Evolutionary conservation across 495 filamentous ascomycete species (phyloP), one percentile per base, ranked within the genome.

Genomic region (Talaromyces adpressus): DNA sequence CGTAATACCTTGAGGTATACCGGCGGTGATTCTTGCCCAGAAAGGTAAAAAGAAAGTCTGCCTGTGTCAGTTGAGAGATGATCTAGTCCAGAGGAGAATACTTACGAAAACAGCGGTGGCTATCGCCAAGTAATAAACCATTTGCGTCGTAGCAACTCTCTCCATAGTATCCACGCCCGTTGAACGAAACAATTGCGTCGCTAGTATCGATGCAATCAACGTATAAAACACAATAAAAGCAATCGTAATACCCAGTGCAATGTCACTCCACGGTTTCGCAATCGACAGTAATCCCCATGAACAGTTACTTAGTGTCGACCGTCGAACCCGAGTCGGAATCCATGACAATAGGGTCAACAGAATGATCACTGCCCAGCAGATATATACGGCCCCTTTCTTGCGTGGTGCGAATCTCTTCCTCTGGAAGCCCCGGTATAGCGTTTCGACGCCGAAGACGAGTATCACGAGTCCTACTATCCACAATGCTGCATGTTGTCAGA

Each of bases 391-490:
- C 27, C 67, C 68, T 65, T 69, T 69, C 23, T 66, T 69, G 59
- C 70, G 70, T 53, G 70, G 59, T 47, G 66, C 66, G 61, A 77
- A 77, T 58, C 68, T 66, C 8, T 45, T 63, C 7, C 27, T 59
- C 53, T 70, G 66, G 29, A 76, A 62, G 0, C 71, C 70, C 65
- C 75, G 67, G 22, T 74, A 30, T 0, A 72, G 65, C 23, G 69
- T 72, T 58, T 77, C 75, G 39, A 73, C 18, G 18, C 72, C 73
- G 63, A 76, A 77, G 27, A 74, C 71, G 29, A 73, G 36, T 45
- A 73, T 68, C 32, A 71, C 67, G 51, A 70, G 70, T 41, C 74
- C 71, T 25, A 76, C 72, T 39, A 76, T 67, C 62, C 74, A 75
- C 12, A 77, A 22, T 0, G 70, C 75, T 77, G 57, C 11, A 27